A percentile compares a stretch with the other conserved stretches of the same genome.
phyloP scores from a whole-genome alignment of 306 rosid species.

The Pterocarpus macrocarpus region DNA sequence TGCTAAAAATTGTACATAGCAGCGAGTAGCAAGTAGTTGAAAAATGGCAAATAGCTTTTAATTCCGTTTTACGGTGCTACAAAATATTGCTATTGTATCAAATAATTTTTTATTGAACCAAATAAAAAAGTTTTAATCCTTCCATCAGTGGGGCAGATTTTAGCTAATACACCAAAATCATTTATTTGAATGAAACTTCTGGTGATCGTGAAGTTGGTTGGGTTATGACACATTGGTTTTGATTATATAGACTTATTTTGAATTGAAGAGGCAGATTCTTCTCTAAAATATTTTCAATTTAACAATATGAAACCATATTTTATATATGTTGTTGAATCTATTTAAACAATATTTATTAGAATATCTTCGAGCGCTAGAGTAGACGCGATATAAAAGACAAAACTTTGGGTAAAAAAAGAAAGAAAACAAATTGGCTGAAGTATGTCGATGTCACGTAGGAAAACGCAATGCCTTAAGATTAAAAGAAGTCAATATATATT shows the following conservation, averaged over 20 bases:
- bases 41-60: constrained; percentile 5
- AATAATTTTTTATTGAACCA: too few species aligned
- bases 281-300: background rate
- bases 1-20: constrained; percentile 3
- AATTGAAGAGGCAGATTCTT: constrained; percentile 6
- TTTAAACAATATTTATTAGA: constrained; percentile 2
- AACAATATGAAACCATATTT: background rate
- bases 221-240: background rate
- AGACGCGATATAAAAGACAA: constrained; percentile 14
- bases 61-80: constrained; percentile 14
- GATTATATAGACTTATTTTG: background rate
- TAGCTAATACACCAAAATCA: constrained; percentile 6
- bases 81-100: background rate
- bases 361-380: background rate
- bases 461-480: background rate
- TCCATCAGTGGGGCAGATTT: background rate
- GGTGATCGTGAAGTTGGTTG: constrained; percentile 17
- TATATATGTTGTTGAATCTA: background rate
- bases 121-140: constrained; percentile 8
- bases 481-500: background rate
- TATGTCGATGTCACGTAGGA: background rate
- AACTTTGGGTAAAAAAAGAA: constrained; percentile 6
- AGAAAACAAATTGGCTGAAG: background rate
- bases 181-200: constrained; percentile 32
- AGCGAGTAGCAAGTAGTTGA: constrained; percentile 28